Percentiles rank a stretch among this genome's conserved stretches.
Evolutionary conservation across 2,329 filamentous ascomycete genomes (phyloP).

Genomic region (Fusarium sp.): DNA sequence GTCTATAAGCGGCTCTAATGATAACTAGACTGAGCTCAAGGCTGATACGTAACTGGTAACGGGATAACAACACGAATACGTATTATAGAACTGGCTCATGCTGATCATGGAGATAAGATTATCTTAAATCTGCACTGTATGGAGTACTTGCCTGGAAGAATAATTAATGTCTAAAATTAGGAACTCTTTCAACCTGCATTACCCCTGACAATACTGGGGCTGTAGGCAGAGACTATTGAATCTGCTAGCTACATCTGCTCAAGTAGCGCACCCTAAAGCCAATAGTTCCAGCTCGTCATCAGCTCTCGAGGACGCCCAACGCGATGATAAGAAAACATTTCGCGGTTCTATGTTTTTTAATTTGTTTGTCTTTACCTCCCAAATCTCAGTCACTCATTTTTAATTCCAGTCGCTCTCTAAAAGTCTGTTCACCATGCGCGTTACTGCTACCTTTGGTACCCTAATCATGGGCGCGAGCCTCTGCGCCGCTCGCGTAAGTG

Average conservation of each 20-base stretch:
- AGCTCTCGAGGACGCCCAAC: not conserved
- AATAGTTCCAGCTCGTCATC: not conserved
- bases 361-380: not conserved
- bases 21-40: accelerated
- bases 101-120: not conserved
- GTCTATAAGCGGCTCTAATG: accelerated
- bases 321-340: not conserved
- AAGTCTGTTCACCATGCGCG: not conserved
- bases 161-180: not conserved
- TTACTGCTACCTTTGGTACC: not conserved
- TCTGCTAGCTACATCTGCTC: not conserved
- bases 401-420: not conserved
- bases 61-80: accelerated
- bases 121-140: not conserved
- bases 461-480: not conserved
- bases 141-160: not conserved
- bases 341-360: not conserved
- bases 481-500: slow-evolving; percentile 1
- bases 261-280: not conserved
- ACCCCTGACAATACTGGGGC: not conserved
- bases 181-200: accelerated
- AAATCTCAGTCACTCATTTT: not conserved
- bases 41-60: not conserved
- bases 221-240: not conserved
- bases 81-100: not conserved